Base-by-base conservation (phyloP, 306 rosid species). In the Malus asiatica region DNA sequence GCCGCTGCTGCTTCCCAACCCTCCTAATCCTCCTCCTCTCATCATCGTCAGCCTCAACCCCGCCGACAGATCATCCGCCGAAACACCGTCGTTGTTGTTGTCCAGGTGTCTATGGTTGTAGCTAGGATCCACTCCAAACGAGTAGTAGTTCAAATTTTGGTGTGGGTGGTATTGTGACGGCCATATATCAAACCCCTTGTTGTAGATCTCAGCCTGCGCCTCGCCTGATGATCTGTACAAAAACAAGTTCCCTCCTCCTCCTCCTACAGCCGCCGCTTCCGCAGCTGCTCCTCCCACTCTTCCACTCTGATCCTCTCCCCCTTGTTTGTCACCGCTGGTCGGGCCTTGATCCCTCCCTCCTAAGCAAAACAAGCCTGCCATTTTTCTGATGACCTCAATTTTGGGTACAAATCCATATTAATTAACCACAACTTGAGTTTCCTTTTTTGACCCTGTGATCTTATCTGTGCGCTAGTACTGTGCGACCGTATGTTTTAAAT, bases 311-410 rank as follows among this genome's bases (percentile, higher is more conserved):
- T 57, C 81, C 23, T 23, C 81, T 30, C 69, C 86, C 15, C 60
- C 80, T 66, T 48, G 77, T 74, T 82, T 78, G 77, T 22, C 19
- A 52, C 61, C 61, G 63, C 77, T 73, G 53, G 69, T 79, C 23
- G 60, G 71, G 6, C 68, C 68, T 35, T 68, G 84, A 78, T 86
- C 85, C 63, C 88, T 79, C 57, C 91, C 96, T 33, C 96, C 91
- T 91, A 95, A 84, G 86, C 91, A 86, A 86, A 95, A 95, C 32
- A 90, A 85, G 51, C 90, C 97, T 71, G 98, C 98, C 98, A 95
- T 94, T 66, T 86, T 70, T 87, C 83, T 79, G 87, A 86, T 72
- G 81, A 83, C 74, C 79, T 79, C 84, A 83, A 86, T 90, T 88
- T 84, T 68, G 85, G 82, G 81, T 79, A 60, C 78, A 81, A 79